Base-by-base conservation (phyloP, 83 land plant species). In the Picea abies region DNA sequence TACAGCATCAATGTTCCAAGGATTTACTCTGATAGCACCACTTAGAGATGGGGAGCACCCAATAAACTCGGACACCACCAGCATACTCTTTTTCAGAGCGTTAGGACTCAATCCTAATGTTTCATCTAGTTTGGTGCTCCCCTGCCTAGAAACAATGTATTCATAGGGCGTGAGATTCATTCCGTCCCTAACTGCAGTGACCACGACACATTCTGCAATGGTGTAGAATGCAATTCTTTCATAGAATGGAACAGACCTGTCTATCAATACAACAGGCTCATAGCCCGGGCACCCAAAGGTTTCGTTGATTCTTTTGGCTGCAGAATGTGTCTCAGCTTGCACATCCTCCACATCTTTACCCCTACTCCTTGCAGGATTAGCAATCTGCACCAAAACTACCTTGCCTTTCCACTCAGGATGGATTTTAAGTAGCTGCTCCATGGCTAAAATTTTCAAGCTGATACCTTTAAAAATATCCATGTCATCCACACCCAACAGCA, bases 391-490 rank as follows among this genome's bases (percentile, higher is more conserved):
- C 39, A 37, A 37, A 37, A 37, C 39, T 37, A 37, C 39, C 37
- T 91, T 91, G 1, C 92, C 93, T 39, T 76, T 85, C 65, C 89
- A 66, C n/a, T 82, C 85, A n/a, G 85, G 84, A 78, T 80, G 83
- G 79, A 85, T 86, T 70, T 78, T 82, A 60, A 93, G 79, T 9
- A 93, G 90, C 35, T 87, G 87, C 80, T 93, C 95, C 35, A 91
- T 7, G 61, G 91, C 95, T 12, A 91, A 81, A 6, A 93, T 60
- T 35, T 93, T 93, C 82, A 91, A 79, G 52, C 92, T 89, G 49
- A 93, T 93, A 8, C 95, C 95, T 65, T 92, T 92, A 76, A 92
- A 92, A 17, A 92, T 89, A 58, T 92, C 94, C 94, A 92, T 92
- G 84, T 93, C 95, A 86, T 92, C 94, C 23, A 93, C 83, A n/a